Base-by-base conservation (phyloP, 2,329 filamentous ascomycete genomes). In the Gaeumannomyces sp. region DNA sequence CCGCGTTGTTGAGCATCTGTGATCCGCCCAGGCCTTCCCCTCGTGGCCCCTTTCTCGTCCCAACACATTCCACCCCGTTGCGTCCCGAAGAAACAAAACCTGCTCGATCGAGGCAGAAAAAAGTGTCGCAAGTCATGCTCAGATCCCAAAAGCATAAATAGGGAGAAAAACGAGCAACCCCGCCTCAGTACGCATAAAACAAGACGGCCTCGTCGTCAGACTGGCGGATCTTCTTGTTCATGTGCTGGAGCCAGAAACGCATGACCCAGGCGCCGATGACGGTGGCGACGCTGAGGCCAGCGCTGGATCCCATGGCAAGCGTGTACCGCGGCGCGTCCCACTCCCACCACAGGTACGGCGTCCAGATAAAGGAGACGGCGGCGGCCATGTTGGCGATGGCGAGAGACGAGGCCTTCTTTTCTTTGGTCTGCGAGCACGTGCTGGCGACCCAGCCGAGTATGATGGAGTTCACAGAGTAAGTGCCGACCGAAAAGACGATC, bases 381-480 rank as follows among this genome's bases (percentile, higher is more conserved):
- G 61, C 61, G 10, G 50, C 50, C 38, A 57, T 62, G 38, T 62
- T 62, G 16, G 50, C 38, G 8, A 62, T 57, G 61, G 61, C 61
- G 31, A 62, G 50, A 14, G 61, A 53, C 38, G 59, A 61, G 0
- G 88, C 89, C 19, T 87, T 80, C 65, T 86, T 83, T 0, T 85
- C 87, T 70, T 89, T 87, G 38, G 80, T 85, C 38, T 62, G 61
- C 19, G 88, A 88, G 73, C 90, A 87, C 72, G 91, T 91, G 72
- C 90, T 87, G 45, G 88, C 74, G n/a, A 88, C 83, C 89, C 89
- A 92, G 0, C 89, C 86, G 22, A 92, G 78, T 27, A 89, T 87
- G 69, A 91, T 88, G 1, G 84, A 83, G 67, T 91, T 89, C 16
- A 82, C 81, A 0, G 89, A 85, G 70, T 91, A 92, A 72, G 80